Base-by-base conservation (phyloP, 495 filamentous ascomycete species). In the Penicillium nucicola region DNA sequence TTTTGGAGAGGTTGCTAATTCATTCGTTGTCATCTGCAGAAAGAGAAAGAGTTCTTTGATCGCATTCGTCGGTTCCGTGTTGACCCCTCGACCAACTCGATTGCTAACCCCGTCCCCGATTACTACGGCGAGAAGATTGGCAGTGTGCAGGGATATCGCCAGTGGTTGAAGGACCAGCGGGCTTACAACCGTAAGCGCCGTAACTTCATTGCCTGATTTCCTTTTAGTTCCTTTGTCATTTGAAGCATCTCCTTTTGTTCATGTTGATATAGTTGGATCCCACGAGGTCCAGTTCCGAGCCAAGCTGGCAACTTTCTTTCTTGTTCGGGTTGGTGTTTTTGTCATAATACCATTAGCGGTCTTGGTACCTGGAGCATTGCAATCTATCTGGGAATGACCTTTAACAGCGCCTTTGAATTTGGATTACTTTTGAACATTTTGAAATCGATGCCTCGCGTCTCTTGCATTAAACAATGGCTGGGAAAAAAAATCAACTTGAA, bases 81-180 rank as follows among this genome's bases (percentile, higher is more conserved):
- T 51, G 95, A 97, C 68, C 93, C 93, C 3, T 80, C 81, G 0
- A 76, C 77, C 13, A 83, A 84, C 54, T 84, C 80, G 5, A 76
- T 83, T 49, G 69, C 79, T 37, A 90, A 90, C 63, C 86, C 86
- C 0, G 85, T 92, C 13, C 83, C 83, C 4, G 83, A 86, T 56
- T 86, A 85, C 63, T 81, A 81, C 44, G 77, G 93, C 42, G 93
- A 98, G 77, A 97, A 96, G 80, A 96, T 98, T 65, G 87, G 86
- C 13, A 95, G 89, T 56, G 89, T 98, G 32, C 80, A 82, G 49
- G 91, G 87, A 42, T 98, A 97, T 61, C 72, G 95, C 57, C 84
- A 87, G 66, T 98, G 93, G 93, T 71, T 98, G 64, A 96, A 92
- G 77, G 93, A 98, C 66, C 95, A 97, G 77, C 71, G 92, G 40